Base-by-base conservation (phyloP, 345 rosid genomes). In the Conringia planisiliqua region DNA sequence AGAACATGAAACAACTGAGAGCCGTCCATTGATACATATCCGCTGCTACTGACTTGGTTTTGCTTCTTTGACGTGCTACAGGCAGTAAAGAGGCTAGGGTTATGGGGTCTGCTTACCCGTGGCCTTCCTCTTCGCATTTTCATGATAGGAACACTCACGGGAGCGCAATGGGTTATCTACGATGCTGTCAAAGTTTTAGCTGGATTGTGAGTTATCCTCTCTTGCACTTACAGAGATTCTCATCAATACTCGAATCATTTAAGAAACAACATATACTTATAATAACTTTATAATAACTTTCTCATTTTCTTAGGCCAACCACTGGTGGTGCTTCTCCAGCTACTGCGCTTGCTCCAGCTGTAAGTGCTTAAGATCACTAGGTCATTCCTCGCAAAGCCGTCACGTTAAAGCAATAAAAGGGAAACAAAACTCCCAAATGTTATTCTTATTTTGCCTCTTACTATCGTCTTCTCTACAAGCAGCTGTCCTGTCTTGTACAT, bases 81-180 rank as follows among this genome's bases (percentile, higher is more conserved):
- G 99, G 99, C 97, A 1, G 79, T 95, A 47, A 87, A 82, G 76
- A 84, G 73, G 82, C 63, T 95, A 36, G 99, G 99, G 17, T 16
- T 84, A 78, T 75, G 70, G 93, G 99, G 99, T 65, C 87, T 91
- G 54, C 83, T 84, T 55, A 91, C 99, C 1, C 93, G 92, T 29
- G 97, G 97, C 40, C 97, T 95, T 78, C 97, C 99, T 36, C 96
- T 90, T 46, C 93, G 97, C 30, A 90, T 95, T 66, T 81, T 92
- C 77, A 95, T 95, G 97, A 85, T 95, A 0, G 97, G 99, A 81
- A 90, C 99, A 44, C 97, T 95, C 26, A 95, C 97, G 2, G 97
- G 96, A 66, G 87, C 91, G 1, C 96, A 95, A 64, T 95, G 99
- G 99, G 92, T 81, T 39, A 86, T 95, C 84, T 95, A 95, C 55